phyloP scores from a whole-genome alignment of 2,329 filamentous ascomycete species.

The Ophiostoma sp. region DNA sequence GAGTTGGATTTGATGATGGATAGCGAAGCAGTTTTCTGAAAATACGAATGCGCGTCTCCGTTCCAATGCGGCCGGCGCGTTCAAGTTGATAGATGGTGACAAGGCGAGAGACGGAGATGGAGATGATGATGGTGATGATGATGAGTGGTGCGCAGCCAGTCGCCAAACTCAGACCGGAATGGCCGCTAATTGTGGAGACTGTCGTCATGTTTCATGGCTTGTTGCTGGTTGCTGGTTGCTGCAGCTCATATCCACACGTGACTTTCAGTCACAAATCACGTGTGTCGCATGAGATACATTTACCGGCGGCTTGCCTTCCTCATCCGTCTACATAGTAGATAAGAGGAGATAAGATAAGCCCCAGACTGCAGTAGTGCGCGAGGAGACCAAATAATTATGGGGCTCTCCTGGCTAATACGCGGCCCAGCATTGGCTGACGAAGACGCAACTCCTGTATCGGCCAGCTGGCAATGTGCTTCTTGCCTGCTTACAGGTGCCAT shows the following conservation, averaged over 20 bases:
- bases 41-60: too few relatives aligned
- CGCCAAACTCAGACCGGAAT: neutral
- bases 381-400: too few relatives aligned
- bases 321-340: neutral
- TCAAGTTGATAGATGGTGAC: neutral
- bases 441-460: constrained; percentile 22
- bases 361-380: neutral
- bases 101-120: neutral
- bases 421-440: constrained; percentile 17
- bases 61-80: neutral
- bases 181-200: neutral
- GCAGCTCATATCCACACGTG: neutral
- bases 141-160: neutral
- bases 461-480: neutral
- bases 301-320: neutral
- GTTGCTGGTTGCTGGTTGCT: neutral
- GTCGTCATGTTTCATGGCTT: neutral
- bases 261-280: neutral
- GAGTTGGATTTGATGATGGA: too few relatives aligned
- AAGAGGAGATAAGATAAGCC: constrained; percentile 5
- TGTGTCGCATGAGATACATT: neutral
- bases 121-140: neutral
- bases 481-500: neutral
- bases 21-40: too few relatives aligned
- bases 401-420: constrained; percentile 16